phyloP scores from a whole-genome alignment of 257 asterid genomes.

The Primulina huaijiensis region DNA sequence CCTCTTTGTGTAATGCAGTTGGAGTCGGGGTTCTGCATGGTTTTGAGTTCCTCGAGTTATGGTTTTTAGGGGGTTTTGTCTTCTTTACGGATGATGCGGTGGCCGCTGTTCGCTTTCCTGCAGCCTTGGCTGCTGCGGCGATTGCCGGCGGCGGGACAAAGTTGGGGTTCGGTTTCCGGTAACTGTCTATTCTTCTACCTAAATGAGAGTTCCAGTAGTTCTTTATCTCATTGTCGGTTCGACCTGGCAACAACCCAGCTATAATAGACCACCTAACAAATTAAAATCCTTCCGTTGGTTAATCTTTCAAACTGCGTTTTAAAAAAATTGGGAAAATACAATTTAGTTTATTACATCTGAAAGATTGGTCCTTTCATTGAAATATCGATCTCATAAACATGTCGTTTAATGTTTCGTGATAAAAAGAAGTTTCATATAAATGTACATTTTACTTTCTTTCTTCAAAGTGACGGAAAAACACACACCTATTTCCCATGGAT shows the following conservation, averaged over 20 bases:
- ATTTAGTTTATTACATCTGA: no score
- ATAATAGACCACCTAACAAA: conserved; percentile 75
- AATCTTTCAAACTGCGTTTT: no score
- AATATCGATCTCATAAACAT: no score
- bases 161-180: conserved; percentile 33
- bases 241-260: conserved; percentile 73
- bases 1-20: conserved; percentile 33
- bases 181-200: conserved; percentile 50
- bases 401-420: no score
- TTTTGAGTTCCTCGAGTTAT: neutral
- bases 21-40: conserved; percentile 35
- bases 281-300: no score
- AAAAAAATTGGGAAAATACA: no score
- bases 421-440: no score
- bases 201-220: conserved; percentile 91
- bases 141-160: conserved; percentile 15
- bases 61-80: conserved; percentile 14
- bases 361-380: no score
- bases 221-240: conserved; percentile 96
- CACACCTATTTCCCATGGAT: conserved; percentile 74
- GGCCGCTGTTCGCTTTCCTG: conserved; percentile 26
- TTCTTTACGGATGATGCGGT: conserved; percentile 29
- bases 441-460: no score
- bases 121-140: neutral
- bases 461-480: neutral